Base-by-base conservation (phyloP, 2,329 filamentous ascomycete species). In the Phoma sp. region DNA sequence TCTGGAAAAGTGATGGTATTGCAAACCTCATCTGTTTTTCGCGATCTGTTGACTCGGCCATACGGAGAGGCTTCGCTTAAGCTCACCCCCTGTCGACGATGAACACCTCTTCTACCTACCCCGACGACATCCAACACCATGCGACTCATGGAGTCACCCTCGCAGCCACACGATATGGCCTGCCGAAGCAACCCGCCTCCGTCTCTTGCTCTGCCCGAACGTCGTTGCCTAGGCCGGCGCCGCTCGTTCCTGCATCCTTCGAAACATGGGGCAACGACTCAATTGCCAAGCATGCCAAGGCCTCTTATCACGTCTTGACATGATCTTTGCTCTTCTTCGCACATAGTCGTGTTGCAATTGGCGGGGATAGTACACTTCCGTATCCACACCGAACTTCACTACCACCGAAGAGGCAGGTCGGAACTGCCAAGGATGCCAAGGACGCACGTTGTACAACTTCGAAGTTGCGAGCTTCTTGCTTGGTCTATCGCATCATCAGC, bases 291-390 rank as follows among this genome's bases (percentile, higher is more conserved):
- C 57, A 46, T 57, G 62, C 64, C 64, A 67, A 67, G 64, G 37
- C 43, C 35, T 58, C 64, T 67, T 67, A 67, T 64, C 64, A 64
- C 54, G 60, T 61, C 64, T 67, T 67, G 55, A 62, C 62, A 64
- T 60, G 59, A 41, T 52, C 48, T 38, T 49, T 57, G 51, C 51
- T 53, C 46, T 55, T 45, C 59, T 64, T 60, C 57, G 47, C 40
- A 58, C 47, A 36, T 31, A 22, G 39, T 32, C 32, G 36, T 32
- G 31, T 46, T 35, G 33, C 41, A n/a, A 66, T 64, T 66, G 63
- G 63, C 36, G 32, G 49, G 39, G 10, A 46, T 6, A 33, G 38
- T 43, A 36, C 47, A 46, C 41, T 49, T 25, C 37, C 55, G 51
- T 57, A 51, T 58, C 49, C 40, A 45, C 44, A 37, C 22, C 35